Base-by-base conservation (phyloP, 2,329 filamentous ascomycete species). In the Elsinoe necatrix region DNA sequence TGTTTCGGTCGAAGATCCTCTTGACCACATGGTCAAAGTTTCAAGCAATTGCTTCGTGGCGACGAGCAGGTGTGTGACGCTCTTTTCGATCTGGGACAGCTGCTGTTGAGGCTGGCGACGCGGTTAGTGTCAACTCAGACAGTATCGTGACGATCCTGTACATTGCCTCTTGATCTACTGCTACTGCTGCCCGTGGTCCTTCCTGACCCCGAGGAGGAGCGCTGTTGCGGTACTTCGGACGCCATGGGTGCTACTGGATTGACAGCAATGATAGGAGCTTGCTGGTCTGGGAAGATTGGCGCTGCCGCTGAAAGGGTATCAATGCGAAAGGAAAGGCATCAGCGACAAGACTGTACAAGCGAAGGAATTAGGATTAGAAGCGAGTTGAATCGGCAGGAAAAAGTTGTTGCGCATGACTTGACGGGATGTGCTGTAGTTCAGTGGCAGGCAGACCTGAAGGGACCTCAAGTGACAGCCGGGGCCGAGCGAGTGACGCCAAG, bases 81-180 rank as follows among this genome's bases (percentile, higher is more conserved):
- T 96, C 77, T 96, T 97, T 76, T 98, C 93, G 72, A 98, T 98
- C 72, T 95, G 92, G 54, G 92, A 96, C 63, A 98, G 80, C 64
- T 89, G 78, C 77, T 88, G 77, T 76, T 84, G 76, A 72, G 83
- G 77, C 85, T 87, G 67, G 61, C 63, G 35, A 29, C 37, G 11
- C 25, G 31, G 27, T 52, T 18, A 52, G 48, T 25, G 16, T n/a
- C 7, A 1, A 18, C n/a, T 20, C 12, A 12, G 12, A 29, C 29
- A 18, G 2, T 20, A 9, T 20, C 7, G 8, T 23, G 12, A 7
- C 51, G n/a, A 12, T 39, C 20, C 47, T n/a, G 54, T 58, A 63
- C 61, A 56, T 61, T 61, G 23, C 51, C 51, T 31, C 52, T 57
- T 63, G 59, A 61, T 43, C 67, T 61, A 59, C 70, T 72, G 61